Base-by-base conservation (phyloP, 176 grass and related monocot species). In the Carex scoparia region DNA sequence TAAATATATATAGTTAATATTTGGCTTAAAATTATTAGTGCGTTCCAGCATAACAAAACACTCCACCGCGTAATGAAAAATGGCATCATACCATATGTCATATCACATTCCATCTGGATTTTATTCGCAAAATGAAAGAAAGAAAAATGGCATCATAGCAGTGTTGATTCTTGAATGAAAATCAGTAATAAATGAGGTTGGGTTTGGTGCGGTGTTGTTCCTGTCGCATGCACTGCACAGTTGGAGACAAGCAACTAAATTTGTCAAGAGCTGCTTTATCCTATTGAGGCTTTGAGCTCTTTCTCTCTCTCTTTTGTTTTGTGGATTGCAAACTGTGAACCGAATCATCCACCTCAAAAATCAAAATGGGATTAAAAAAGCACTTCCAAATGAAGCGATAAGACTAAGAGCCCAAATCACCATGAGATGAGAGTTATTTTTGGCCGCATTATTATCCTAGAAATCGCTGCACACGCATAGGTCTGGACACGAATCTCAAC, bases 211-310 rank as follows among this genome's bases (percentile, higher is more conserved):
- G 28, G 19, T 8, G 60, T 75, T 75, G n/a, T 75, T 13, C 30
- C 10, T 28, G 19, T 54, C 44, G 68, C 40, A 72, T 72, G 8
- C n/a, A 44, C 72, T 72, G 8, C n/a, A 44, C 72, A 76, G 72
- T 76, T 77, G 73, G 73, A 56, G 11, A 49, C 72, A 77, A 77
- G 72, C 72, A 76, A 55, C 73, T 77, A 77, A 77, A 77, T 56
- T 77, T 56, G 73, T 77, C 73, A 56, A 56, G 23, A 2, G 23
- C 55, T 9, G 33, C 46, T 75, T 54, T 75, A 75, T 23, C 23
- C 23, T 23, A 23, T 23, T 23, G 23, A 23, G 23, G 23, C 23
- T 23, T 23, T 23, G 23, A 23, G 23, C 0, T 23, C 23, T 23
- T 23, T 23, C 23, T 23, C 23, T 23, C 33, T 35, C 33, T 35